Percentiles rank a stretch among this genome's conserved stretches.
Conservation (phyloP, 2,329 filamentous ascomycete genomes). For the Fusarium odoratissimum region DNA sequence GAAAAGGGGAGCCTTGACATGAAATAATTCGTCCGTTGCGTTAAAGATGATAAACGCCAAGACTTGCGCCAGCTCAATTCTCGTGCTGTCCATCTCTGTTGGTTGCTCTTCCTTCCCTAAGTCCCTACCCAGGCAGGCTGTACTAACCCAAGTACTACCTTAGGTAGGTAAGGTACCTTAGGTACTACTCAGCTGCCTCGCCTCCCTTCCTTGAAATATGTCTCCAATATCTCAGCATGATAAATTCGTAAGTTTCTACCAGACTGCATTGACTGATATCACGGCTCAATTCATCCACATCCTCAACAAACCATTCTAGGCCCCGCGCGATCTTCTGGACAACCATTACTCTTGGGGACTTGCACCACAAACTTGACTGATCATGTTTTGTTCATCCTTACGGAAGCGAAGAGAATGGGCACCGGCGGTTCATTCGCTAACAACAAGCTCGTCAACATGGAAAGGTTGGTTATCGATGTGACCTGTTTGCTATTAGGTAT, state of each 20-base stretch:
- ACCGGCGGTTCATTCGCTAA: constrained; percentile 39
- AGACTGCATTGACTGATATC: neutral
- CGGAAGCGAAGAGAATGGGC: constrained; percentile 53
- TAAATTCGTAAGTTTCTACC: neutral
- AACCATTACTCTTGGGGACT: neutral
- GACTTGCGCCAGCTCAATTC: neutral
- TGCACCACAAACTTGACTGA: neutral
- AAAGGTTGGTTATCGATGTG: constrained; percentile 40
- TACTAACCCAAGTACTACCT: neutral
- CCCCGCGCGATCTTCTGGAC: neutral
- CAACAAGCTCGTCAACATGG: constrained; percentile 42
- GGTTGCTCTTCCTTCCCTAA: neutral
- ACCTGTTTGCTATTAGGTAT: neutral
- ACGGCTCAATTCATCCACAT: neutral
- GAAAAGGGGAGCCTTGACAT: neutral
- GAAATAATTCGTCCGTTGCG: neutral
- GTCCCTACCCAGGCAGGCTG: neutral
- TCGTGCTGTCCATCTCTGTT: neutral
- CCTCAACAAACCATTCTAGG: neutral
- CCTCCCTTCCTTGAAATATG: neutral
- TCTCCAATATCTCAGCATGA: neutral
- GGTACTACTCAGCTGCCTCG: neutral
- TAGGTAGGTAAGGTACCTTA: neutral
- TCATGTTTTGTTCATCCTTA: constrained; percentile 55
- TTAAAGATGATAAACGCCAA: neutral